Base-by-base conservation (phyloP, 805 yeast species). In the Wickerhamomyces alni region DNA sequence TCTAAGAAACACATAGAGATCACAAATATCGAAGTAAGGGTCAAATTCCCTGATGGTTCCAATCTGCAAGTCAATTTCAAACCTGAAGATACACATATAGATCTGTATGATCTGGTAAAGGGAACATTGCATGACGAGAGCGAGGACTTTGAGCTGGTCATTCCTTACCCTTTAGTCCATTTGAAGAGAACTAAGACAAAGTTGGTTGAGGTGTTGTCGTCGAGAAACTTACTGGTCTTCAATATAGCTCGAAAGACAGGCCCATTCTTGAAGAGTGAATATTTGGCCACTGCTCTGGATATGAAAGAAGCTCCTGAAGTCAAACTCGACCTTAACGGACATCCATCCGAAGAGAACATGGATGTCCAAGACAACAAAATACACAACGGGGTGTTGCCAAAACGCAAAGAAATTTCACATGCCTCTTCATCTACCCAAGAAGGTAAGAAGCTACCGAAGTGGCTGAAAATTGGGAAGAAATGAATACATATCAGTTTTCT, bases 41-140 rank as follows among this genome's bases (percentile, higher is more conserved):
- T 81, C 10, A 65, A 72, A 38, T 73, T 82, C 42, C 85, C 86
- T 1, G 84, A 81, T 54, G 67, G 69, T 39, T 64, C 69, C 3
- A 63, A 62, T 17, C 52, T 80, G 2, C 79, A 80, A 46, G 62
- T 75, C 15, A 65, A 61, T n/a, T 72, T 81, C 46, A 51, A 53
- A 10, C 67, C 76, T 7, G 48, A 50, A 1, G 76, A 76, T 36
- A 67, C 73, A 1, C 51, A 62, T 35, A 15, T 33, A 0, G 51
- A 49, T 9, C 44, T 67, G 7, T 66, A 68, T 40, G 41, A 46
- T 0, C 44, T 51, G 27, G 57, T 65, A 40, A 28, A 47, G 32
- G 35, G 61, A 39, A 44, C 57, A 40, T 36, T 73, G 8, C 40
- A 55, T 3, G 50, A 61, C 19, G 59, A 60, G 5, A 37, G 40